A percentile compares a stretch with the other conserved stretches of the same genome.
Conservation (phyloP, 306 rosid species). For the Trifolium pratense region DNA sequence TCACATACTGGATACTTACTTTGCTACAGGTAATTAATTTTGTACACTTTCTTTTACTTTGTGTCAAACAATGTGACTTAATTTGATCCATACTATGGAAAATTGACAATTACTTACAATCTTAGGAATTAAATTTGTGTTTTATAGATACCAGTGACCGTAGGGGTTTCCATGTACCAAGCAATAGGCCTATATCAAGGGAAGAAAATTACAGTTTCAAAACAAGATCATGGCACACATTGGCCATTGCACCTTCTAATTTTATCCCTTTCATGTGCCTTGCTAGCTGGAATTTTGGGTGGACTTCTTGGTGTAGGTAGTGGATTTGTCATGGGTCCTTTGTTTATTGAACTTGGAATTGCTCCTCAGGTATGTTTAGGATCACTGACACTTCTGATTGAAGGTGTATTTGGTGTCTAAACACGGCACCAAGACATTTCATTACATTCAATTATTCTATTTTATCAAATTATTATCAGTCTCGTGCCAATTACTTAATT, state of each 20-base stretch:
- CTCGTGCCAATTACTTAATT: too few relatives aligned
- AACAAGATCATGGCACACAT: constrained; percentile 50
- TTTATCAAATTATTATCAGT: too few relatives aligned
- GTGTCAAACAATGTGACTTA: neutral
- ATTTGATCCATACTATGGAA: neutral
- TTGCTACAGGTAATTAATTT: constrained; percentile 61
- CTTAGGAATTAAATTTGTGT: neutral
- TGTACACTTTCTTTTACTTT: constrained; percentile 4
- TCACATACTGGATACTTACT: constrained; percentile 62
- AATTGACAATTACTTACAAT: neutral
- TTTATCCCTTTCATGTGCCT: constrained; percentile 52
- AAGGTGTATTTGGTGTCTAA: too few relatives aligned
- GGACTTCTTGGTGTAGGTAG: constrained; percentile 89
- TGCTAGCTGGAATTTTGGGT: constrained; percentile 73
- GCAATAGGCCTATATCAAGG: constrained; percentile 68
- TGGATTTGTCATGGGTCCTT: constrained; percentile 87
- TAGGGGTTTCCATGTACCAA: constrained; percentile 66
- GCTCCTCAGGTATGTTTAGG: constrained; percentile 65
- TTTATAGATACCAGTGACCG: constrained; percentile 70
- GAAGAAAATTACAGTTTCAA: constrained; percentile 49
- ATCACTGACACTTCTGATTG: too few relatives aligned
- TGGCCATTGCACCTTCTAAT: constrained; percentile 62
- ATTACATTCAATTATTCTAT: too few relatives aligned
- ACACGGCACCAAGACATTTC: too few relatives aligned
- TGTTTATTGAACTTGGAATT: constrained; percentile 76